A percentile compares a stretch with the other conserved stretches of the same genome.
These are phyloP conservation scores for Chromera velia DNA, from an alignment of 73 alveolate species.

Conservation along the genomic window DNA sequence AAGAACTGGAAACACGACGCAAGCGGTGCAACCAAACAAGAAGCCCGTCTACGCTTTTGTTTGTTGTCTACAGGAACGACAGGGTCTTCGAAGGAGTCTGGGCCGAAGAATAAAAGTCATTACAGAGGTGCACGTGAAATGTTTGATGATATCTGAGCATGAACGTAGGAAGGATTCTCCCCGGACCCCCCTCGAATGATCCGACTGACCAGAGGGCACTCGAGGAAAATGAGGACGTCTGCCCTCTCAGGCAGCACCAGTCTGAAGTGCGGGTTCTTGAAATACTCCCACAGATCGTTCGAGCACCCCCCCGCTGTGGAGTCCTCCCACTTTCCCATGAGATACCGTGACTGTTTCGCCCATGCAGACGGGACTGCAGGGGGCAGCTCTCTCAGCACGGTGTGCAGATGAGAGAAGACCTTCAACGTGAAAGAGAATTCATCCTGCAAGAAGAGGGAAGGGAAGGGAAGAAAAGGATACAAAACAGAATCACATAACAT, in stretches of 20 bases:
- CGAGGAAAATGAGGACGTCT: not conserved
- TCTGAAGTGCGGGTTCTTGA: not conserved
- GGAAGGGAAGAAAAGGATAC: too few relatives aligned
- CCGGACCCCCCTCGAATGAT: too few relatives aligned
- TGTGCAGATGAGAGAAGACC: not conserved
- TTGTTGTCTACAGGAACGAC: too few relatives aligned
- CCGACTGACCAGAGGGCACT: slow-evolving; percentile 2
- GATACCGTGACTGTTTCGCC: not conserved
- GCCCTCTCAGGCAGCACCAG: not conserved
- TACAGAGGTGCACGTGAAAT: too few relatives aligned
- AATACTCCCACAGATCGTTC: not conserved
- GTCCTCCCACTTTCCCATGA: not conserved
- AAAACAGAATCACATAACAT: too few relatives aligned
- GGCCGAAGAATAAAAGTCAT: too few relatives aligned
- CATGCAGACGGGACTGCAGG: not conserved
- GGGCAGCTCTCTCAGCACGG: not conserved
- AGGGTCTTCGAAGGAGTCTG: too few relatives aligned
- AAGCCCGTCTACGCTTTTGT: too few relatives aligned
- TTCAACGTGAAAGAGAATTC: not conserved
- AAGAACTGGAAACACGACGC: not conserved
- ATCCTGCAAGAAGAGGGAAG: too few relatives aligned
- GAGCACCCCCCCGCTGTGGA: not conserved
- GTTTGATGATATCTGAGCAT: too few relatives aligned
- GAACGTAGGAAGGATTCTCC: too few relatives aligned
- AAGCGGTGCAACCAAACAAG: too few relatives aligned